phyloP scores from a whole-genome alignment of 192 early-diverging fungal genomes.

The Chytriomyces sp. region DNA sequence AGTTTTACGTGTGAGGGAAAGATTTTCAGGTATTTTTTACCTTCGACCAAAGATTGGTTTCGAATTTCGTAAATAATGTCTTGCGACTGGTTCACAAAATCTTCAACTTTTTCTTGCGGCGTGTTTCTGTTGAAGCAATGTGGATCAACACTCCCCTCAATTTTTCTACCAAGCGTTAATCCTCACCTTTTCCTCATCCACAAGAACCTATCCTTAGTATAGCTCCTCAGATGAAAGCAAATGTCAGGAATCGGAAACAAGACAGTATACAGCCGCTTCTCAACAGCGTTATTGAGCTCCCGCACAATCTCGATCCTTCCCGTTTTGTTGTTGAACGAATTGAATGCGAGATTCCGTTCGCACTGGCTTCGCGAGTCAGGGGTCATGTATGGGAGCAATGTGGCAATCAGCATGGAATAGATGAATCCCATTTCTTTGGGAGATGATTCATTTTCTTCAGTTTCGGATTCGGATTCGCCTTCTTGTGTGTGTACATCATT shows the following conservation, averaged over 20 bases:
- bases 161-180: not conserved
- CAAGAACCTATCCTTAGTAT: conserved; percentile 41
- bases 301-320: conserved; percentile 47
- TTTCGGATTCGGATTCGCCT: conserved; percentile 15
- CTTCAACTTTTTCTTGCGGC: conserved; percentile 45
- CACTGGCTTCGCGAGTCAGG: conserved; percentile 33
- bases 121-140: conserved; percentile 28
- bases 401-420: conserved; percentile 45
- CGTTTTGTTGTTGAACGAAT: conserved; percentile 35
- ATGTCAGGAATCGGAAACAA: conserved; percentile 48
- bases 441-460: conserved; percentile 35
- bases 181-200: conserved; percentile 41
- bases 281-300: conserved; percentile 21
- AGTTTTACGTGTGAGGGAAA: not conserved
- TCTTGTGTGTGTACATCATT: too few relatives aligned
- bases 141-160: not conserved
- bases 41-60: conserved; percentile 41
- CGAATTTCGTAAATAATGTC: conserved; percentile 48
- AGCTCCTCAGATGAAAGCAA: conserved; percentile 36
- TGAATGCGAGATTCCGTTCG: conserved; percentile 31
- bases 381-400: conserved; percentile 41
- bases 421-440: conserved; percentile 42
- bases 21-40: conserved; percentile 2
- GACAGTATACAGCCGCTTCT: conserved; percentile 41
- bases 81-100: conserved; percentile 40